phyloP scores from a whole-genome alignment of 2,329 filamentous ascomycete species.

The Ophiostoma montium region DNA sequence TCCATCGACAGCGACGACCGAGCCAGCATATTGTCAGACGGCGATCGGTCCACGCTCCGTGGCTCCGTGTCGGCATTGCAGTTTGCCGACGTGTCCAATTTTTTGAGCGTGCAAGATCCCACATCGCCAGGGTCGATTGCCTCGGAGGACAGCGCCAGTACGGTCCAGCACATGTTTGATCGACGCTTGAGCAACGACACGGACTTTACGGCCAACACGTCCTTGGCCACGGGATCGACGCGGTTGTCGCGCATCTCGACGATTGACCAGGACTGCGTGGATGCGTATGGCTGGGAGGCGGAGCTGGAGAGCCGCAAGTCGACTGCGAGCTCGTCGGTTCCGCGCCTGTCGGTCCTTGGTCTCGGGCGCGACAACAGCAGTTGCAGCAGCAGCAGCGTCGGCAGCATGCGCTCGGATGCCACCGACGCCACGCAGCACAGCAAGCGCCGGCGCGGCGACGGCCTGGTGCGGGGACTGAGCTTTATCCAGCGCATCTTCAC shows the following conservation, averaged over 20 bases:
- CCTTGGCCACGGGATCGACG: background rate
- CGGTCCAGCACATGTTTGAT: background rate
- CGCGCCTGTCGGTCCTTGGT: background rate
- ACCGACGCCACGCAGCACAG: background rate
- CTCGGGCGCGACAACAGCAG: slow-evolving; percentile 9
- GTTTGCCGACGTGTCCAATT: slow-evolving; percentile 23
- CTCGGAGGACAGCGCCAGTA: background rate
- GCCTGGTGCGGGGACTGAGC: slow-evolving; percentile 17
- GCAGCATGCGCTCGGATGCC: slow-evolving; percentile 15
- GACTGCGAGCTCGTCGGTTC: background rate
- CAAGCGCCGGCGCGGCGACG: slow-evolving; percentile 14
- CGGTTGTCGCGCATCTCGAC: slow-evolving; percentile 7
- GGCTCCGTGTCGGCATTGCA: background rate
- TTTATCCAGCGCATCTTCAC: slow-evolving; percentile 28
- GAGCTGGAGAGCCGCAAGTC: slow-evolving; percentile 25
- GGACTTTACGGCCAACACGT: background rate
- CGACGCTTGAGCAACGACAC: background rate
- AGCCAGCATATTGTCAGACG: slow-evolving; percentile 3
- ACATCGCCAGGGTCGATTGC: background rate
- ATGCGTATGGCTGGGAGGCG: slow-evolving; percentile 42
- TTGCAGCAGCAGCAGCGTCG: slow-evolving; percentile 1
- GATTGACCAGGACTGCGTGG: slow-evolving; percentile 20
- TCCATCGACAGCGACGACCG: background rate
- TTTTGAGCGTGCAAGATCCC: slow-evolving; percentile 17
- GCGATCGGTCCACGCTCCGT: slow-evolving; percentile 7